Evolutionary conservation across 2,329 filamentous ascomycete species (phyloP).

Genomic region (Emergomyces orientalis): DNA sequence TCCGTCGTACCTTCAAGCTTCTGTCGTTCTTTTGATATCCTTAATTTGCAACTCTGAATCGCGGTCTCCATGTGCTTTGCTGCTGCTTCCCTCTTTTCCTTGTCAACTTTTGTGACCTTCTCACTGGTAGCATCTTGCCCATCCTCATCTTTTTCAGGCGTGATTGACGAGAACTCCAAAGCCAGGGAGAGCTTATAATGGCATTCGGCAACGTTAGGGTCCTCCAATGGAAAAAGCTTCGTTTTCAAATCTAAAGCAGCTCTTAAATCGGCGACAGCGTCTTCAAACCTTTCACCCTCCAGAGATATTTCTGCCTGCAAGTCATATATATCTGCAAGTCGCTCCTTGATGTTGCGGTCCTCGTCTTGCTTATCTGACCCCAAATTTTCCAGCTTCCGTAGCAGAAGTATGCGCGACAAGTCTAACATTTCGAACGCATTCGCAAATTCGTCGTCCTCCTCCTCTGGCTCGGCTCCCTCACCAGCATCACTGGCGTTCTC

Average conservation of each 20-base stretch:
- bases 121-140: slow-evolving; percentile 33
- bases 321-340: slow-evolving; percentile 86
- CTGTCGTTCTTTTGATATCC: slow-evolving; percentile 46
- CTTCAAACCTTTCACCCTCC: slow-evolving; percentile 84
- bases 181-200: slow-evolving; percentile 95
- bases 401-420: slow-evolving; percentile 50
- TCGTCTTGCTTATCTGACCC: slow-evolving; percentile 29
- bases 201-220: slow-evolving; percentile 80
- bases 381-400: slow-evolving; percentile 45
- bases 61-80: slow-evolving; percentile 52
- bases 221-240: slow-evolving; percentile 68
- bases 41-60: slow-evolving; percentile 48
- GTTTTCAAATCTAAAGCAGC: slow-evolving; percentile 70
- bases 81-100: slow-evolving; percentile 49
- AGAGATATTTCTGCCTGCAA: slow-evolving; percentile 93
- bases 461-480: slow-evolving; percentile 45
- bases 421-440: slow-evolving; percentile 57
- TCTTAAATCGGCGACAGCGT: slow-evolving; percentile 76
- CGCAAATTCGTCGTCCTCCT: slow-evolving; percentile 56
- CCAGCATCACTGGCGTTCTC: slow-evolving; percentile 42
- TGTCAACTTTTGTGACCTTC: slow-evolving; percentile 36
- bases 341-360: slow-evolving; percentile 62
- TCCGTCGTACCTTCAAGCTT: slow-evolving; percentile 34
- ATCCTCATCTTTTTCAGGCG: slow-evolving; percentile 36
- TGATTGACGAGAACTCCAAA: slow-evolving; percentile 83